phyloP scores from a whole-genome alignment of 1,284 basidiomycete species.

The Leccinum insolens region DNA sequence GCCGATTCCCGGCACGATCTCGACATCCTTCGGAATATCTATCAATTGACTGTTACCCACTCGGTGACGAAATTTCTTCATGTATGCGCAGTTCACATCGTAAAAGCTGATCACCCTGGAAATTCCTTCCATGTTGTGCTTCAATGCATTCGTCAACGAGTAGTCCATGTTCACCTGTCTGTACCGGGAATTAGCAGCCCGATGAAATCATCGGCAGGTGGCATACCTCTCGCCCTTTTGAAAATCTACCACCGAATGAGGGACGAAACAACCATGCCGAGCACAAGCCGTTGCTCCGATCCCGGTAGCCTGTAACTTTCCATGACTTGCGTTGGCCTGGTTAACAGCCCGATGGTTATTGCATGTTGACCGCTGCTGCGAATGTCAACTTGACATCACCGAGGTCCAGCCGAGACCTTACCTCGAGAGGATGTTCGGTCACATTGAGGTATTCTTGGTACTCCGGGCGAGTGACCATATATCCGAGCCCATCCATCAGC shows the following conservation, averaged over 20 bases:
- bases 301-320: conserved; percentile 13
- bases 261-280: conserved; percentile 22
- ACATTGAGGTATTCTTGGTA: not conserved
- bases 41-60: not conserved
- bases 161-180: conserved; percentile 30
- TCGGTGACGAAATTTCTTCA: conserved; percentile 3
- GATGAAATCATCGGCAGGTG: not conserved
- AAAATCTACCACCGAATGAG: conserved; percentile 14
- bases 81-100: conserved; percentile 18
- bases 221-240: not conserved
- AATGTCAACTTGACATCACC: not conserved
- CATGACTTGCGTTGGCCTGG: not conserved
- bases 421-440: not conserved
- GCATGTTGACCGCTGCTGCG: conserved; percentile 1
- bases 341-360: conserved; percentile 16
- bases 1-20: conserved; percentile 9
- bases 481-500: conserved; percentile 17
- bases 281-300: conserved; percentile 23
- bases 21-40: not conserved
- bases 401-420: not conserved
- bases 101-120: conserved; percentile 5
- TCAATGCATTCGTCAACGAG: conserved; percentile 12
- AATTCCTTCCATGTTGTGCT: conserved; percentile 2
- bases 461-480: conserved; percentile 4
- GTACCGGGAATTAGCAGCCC: not conserved